Conservation (phyloP, 2,329 filamentous ascomycete species). For the Mollisia scopiformis region DNA sequence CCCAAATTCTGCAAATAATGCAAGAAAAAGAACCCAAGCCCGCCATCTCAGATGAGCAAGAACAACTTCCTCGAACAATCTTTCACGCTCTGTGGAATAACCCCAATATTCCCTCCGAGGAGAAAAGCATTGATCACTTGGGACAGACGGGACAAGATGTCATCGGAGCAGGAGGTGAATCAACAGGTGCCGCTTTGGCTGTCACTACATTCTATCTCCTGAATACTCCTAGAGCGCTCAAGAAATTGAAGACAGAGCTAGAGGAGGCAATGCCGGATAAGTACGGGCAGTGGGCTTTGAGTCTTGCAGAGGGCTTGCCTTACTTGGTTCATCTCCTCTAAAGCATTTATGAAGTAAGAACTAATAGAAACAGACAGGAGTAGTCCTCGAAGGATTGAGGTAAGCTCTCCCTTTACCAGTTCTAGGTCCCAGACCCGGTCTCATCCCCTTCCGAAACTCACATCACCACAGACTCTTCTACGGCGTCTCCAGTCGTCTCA, state of each 20-base stretch:
- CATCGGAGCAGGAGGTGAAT: not conserved
- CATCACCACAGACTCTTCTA: not conserved
- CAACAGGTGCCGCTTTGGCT: not conserved
- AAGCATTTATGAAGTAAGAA: not conserved
- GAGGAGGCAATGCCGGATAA: not conserved
- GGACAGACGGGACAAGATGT: not conserved
- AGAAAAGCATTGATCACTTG: not conserved
- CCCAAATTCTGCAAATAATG: not conserved
- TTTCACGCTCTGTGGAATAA: not conserved
- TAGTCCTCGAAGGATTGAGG: conserved; percentile 37
- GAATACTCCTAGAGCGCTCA: not conserved
- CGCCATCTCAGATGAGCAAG: not conserved
- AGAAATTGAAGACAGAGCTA: not conserved
- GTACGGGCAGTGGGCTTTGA: not conserved
- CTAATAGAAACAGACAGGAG: conserved; percentile 29
- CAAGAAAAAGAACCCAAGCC: not conserved
- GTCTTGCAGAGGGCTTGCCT: not conserved
- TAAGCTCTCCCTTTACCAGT: not conserved
- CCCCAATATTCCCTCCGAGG: not conserved
- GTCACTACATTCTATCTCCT: not conserved
- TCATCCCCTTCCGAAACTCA: not conserved
- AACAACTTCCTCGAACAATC: not conserved
- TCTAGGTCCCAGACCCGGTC: too few species aligned
- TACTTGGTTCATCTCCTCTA: not conserved
- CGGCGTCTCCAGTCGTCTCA: not conserved